Evolutionary conservation across 2,329 filamentous ascomycete species (phyloP).

Genomic region (Fusarium foetens): DNA sequence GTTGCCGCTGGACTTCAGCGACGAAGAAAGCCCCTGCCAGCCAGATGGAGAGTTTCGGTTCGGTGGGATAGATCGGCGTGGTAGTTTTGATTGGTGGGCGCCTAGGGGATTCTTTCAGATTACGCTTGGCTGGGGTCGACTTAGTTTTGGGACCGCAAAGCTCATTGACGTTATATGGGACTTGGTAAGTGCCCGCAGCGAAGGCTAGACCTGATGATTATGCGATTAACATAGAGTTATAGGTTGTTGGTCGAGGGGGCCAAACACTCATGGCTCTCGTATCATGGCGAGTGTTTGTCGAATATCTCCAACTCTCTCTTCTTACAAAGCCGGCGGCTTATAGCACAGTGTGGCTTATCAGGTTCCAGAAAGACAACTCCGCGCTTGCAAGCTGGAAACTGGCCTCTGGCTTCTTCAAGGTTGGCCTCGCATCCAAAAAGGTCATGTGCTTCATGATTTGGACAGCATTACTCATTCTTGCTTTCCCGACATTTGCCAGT

Average conservation of each 20-base stretch:
- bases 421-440: background rate
- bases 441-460: background rate
- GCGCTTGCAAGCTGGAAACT: fast-evolving
- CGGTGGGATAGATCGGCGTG: fast-evolving
- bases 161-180: slow-evolving; percentile 17
- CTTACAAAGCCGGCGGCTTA: background rate
- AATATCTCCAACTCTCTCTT: slow-evolving; percentile 13
- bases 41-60: background rate
- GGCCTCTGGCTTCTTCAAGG: fast-evolving
- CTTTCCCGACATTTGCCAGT: background rate
- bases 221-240: fast-evolving
- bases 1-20: fast-evolving
- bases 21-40: background rate
- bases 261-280: background rate
- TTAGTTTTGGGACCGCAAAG: slow-evolving; percentile 2
- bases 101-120: slow-evolving; percentile 6
- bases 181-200: background rate
- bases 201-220: fast-evolving
- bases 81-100: background rate
- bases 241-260: slow-evolving; percentile 15
- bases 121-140: background rate
- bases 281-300: slow-evolving; percentile 10
- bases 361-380: background rate
- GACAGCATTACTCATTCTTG: background rate
- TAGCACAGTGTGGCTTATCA: slow-evolving; percentile 1